Evolutionary conservation across 2,329 filamentous ascomycete species (phyloP).

Genomic region (Cladophialophora chaetospira): DNA sequence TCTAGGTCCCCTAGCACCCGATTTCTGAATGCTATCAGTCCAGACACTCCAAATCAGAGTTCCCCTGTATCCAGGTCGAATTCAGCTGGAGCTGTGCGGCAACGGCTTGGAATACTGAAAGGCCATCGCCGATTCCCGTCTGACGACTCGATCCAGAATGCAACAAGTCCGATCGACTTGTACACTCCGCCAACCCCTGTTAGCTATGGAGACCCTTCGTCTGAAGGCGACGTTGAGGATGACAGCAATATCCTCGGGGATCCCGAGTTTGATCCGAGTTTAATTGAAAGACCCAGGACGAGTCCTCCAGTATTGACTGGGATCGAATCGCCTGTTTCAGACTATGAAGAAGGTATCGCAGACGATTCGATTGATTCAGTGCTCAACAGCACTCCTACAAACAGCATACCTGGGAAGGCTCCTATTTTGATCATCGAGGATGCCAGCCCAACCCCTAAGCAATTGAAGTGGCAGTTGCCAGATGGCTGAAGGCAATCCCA

Average conservation of each 20-base stretch:
- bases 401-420: background rate
- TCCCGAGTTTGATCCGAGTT: constrained; percentile 32
- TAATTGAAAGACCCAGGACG: constrained; percentile 32
- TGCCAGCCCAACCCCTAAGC: constrained; percentile 27
- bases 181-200: constrained; percentile 31
- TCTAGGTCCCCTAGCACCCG: constrained; percentile 45
- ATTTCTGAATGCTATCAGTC: constrained; percentile 26
- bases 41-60: constrained; percentile 23
- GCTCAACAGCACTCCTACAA: constrained; percentile 4
- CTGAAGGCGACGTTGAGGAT: constrained; percentile 16
- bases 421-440: constrained; percentile 24
- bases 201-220: constrained; percentile 30
- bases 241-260: constrained; percentile 19
- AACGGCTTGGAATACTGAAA: constrained; percentile 30
- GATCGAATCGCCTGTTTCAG: constrained; percentile 12
- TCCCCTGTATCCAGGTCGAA: constrained; percentile 21
- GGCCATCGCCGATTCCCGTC: constrained; percentile 28
- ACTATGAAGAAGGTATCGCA: background rate
- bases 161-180: constrained; percentile 24
- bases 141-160: constrained; percentile 26
- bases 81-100: constrained; percentile 13
- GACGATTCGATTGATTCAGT: constrained; percentile 23
- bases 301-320: constrained; percentile 28
- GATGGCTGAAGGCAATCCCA: constrained; percentile 13
- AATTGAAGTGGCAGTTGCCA: constrained; percentile 32